phyloP scores from a whole-genome alignment of 1,284 basidiomycete species.

The Ustilago tritici region DNA sequence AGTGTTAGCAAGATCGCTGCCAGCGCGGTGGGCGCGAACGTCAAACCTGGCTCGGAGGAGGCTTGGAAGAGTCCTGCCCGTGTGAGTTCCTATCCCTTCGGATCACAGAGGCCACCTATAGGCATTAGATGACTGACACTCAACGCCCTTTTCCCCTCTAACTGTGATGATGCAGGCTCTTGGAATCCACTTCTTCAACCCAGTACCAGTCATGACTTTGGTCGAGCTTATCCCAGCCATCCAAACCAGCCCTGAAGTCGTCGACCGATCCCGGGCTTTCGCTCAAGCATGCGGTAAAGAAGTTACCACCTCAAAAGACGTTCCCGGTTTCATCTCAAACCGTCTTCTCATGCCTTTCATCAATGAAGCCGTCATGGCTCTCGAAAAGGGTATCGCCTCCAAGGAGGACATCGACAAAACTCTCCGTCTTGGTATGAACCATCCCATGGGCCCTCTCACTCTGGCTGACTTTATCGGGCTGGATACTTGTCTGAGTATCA shows the following conservation, averaged over 20 bases:
- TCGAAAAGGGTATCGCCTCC: constrained; percentile 91
- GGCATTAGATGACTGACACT: background rate
- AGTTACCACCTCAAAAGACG: constrained; percentile 75
- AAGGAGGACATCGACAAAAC: constrained; percentile 96
- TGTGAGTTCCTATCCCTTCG: constrained; percentile 20
- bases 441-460: constrained; percentile 82
- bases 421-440: constrained; percentile 90
- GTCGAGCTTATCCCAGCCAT: constrained; percentile 92
- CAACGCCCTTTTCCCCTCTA: background rate
- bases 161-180: constrained; percentile 30
- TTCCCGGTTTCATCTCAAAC: constrained; percentile 78
- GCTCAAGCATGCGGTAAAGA: constrained; percentile 87
- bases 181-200: constrained; percentile 94
- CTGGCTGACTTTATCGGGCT: constrained; percentile 81
- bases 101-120: no score
- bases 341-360: constrained; percentile 87
- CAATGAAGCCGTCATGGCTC: constrained; percentile 90
- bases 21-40: constrained; percentile 55
- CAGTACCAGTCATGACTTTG: constrained; percentile 78
- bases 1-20: constrained; percentile 93
- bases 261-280: constrained; percentile 83
- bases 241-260: constrained; percentile 83
- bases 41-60: constrained; percentile 40
- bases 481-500: constrained; percentile 76
- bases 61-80: constrained; percentile 52